A percentile compares a stretch with the other conserved stretches of the same genome.
Evolutionary conservation across 495 filamentous ascomycete species (phyloP).

Genomic region (Margaritispora aquatica): DNA sequence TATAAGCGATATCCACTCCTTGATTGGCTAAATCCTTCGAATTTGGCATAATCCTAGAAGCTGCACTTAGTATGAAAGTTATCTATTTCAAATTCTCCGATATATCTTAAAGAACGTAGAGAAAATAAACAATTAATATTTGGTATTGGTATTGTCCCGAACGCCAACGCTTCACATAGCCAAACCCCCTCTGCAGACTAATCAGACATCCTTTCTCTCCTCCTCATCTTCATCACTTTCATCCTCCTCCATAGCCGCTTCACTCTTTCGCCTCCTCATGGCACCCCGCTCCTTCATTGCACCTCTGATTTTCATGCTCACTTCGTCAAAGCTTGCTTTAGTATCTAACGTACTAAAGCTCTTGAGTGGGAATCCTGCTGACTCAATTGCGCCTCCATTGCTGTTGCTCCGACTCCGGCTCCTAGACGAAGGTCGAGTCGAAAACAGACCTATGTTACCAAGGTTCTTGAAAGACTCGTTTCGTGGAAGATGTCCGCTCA

Average conservation of each 20-base stretch:
- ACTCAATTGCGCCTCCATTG: slow-evolving; percentile 49
- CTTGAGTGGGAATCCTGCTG: slow-evolving; percentile 58
- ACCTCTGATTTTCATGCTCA: slow-evolving; percentile 76
- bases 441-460: slow-evolving; percentile 78
- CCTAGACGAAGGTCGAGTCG: slow-evolving; percentile 71
- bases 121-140: slow-evolving; percentile 1
- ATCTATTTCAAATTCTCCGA: no score
- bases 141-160: slow-evolving; percentile 22
- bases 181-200: background rate
- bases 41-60: no score
- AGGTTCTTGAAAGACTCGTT: slow-evolving; percentile 94
- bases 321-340: slow-evolving; percentile 71
- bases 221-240: slow-evolving; percentile 10
- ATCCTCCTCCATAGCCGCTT: slow-evolving; percentile 18
- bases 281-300: slow-evolving; percentile 82
- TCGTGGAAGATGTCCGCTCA: slow-evolving; percentile 49
- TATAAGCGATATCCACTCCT: no score
- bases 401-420: slow-evolving; percentile 68
- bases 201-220: slow-evolving; percentile 22
- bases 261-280: slow-evolving; percentile 61
- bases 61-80: no score
- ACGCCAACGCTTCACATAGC: slow-evolving; percentile 17
- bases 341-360: slow-evolving; percentile 66
- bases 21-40: no score
- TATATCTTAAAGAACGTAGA: no score